A percentile compares a stretch with the other conserved stretches of the same genome.
phyloP scores from a whole-genome alignment of 495 filamentous ascomycete genomes.

The Xylaria scruposa region DNA sequence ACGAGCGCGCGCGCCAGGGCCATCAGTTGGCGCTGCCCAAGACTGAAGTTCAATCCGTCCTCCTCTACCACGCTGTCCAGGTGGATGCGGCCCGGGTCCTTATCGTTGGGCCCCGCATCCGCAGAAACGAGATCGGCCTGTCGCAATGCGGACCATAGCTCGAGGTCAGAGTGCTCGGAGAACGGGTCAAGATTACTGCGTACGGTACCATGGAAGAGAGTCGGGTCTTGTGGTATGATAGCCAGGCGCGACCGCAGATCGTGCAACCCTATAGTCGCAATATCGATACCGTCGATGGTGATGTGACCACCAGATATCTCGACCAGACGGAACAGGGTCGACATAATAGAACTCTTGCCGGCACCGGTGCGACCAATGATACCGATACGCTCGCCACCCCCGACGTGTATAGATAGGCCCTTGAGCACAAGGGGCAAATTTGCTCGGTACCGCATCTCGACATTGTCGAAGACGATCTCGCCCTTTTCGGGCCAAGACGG shows the following conservation, averaged over 20 bases:
- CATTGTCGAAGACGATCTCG: conserved; percentile 82
- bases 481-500: conserved; percentile 82
- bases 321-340: conserved; percentile 86
- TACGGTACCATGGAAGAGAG: conserved; percentile 90
- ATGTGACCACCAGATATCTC: conserved; percentile 86
- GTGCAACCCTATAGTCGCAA: conserved; percentile 80
- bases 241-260: conserved; percentile 87
- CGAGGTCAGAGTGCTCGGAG: conserved; percentile 82
- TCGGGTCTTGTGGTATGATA: conserved; percentile 97
- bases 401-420: conserved; percentile 76
- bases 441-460: conserved; percentile 88
- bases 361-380: conserved; percentile 94
- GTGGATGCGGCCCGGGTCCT: conserved; percentile 65
- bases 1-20: conserved; percentile 90
- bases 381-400: conserved; percentile 87
- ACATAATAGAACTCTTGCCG: conserved; percentile 95
- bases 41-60: conserved; percentile 92
- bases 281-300: conserved; percentile 89
- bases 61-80: conserved; percentile 89
- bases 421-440: conserved; percentile 85
- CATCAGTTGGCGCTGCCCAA: conserved; percentile 97
- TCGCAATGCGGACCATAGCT: conserved; percentile 85
- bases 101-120: conserved; percentile 49
- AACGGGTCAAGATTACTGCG: conserved; percentile 93
- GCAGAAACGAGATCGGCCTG: conserved; percentile 75